Evolutionary conservation across 2,329 filamentous ascomycete species (phyloP).

Genomic region (Lachnellula willkommii): DNA sequence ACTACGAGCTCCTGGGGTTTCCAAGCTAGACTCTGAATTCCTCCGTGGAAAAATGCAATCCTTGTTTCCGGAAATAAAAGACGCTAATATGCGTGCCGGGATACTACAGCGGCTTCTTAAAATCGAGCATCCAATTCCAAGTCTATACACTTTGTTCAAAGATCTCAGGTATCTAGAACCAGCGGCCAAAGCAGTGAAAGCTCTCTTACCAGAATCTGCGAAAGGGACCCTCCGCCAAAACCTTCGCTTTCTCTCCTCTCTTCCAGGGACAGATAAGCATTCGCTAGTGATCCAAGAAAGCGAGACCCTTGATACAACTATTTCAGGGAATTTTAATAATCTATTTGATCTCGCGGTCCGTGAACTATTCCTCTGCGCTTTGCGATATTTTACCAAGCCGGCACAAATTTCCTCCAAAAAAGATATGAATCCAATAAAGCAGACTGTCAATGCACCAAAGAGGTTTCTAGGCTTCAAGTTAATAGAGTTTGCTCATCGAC

Average conservation of each 20-base stretch:
- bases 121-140: conserved; percentile 9
- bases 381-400: no score
- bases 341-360: no score
- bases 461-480: no score
- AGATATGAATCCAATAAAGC: no score
- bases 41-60: conserved; percentile 1
- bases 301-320: no score
- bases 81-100: background rate
- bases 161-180: conserved; percentile 34
- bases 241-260: background rate
- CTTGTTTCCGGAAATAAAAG: conserved; percentile 8
- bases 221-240: conserved; percentile 1
- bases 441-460: no score
- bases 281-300: no score
- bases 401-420: no score
- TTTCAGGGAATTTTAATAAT: no score
- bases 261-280: no score
- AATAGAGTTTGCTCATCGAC: no score
- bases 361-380: no score
- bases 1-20: conserved; percentile 7
- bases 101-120: conserved; percentile 2
- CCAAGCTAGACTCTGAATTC: conserved; percentile 10
- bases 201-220: background rate
- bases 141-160: conserved; percentile 10
- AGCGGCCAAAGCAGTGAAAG: background rate